phyloP scores from a whole-genome alignment of 192 early-diverging fungal species.

The Mortierella hygrophila region DNA sequence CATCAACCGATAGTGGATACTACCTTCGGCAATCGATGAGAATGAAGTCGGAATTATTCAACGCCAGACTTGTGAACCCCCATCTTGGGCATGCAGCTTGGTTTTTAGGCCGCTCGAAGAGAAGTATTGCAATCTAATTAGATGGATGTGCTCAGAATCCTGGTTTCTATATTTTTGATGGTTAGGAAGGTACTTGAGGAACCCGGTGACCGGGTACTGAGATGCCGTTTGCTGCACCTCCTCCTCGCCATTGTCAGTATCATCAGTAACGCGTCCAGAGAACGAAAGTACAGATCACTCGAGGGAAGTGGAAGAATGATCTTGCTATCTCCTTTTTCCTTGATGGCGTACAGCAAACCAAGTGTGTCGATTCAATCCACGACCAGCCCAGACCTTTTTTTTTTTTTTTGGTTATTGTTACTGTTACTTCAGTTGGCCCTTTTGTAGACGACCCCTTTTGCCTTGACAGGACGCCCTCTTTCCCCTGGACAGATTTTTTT shows the following conservation, averaged over 20 bases:
- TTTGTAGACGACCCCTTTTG: too few relatives aligned
- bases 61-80: not conserved
- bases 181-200: not conserved
- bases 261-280: too few relatives aligned
- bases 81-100: not conserved
- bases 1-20: not conserved
- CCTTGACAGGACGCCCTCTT: too few relatives aligned
- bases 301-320: not conserved
- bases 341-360: not conserved
- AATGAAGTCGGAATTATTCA: not conserved
- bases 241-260: too few relatives aligned
- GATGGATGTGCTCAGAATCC: not conserved
- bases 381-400: not conserved
- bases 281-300: too few relatives aligned
- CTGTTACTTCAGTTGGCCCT: not conserved
- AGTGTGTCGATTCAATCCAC: not conserved
- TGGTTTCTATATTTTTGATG: not conserved
- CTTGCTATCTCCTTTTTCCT: not conserved
- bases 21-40: not conserved
- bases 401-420: not conserved
- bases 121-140: constrained; percentile 8
- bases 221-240: not conserved
- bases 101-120: not conserved
- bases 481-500: too few relatives aligned
- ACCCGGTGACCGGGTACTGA: not conserved